Conservation (phyloP, 75 land plant species). For the Ceratopteris richardii region DNA sequence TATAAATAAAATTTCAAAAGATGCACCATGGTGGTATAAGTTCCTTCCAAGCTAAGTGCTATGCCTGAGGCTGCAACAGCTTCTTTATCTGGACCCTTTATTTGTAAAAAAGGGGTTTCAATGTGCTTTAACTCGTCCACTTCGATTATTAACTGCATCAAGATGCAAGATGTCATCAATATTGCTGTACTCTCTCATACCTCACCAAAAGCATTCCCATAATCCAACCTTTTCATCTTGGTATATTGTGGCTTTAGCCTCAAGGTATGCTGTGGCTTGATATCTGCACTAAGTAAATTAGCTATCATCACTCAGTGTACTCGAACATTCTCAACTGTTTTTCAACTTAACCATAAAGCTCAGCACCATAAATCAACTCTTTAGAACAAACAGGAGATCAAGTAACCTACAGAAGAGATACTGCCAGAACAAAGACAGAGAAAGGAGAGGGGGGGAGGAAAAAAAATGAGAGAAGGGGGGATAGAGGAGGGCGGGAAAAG, state of each 20-base stretch:
- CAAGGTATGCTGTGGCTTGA: slow-evolving; percentile 93
- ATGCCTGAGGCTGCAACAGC: slow-evolving; percentile 79
- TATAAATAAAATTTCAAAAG: too few species aligned
- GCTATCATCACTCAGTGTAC: too few species aligned
- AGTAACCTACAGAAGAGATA: too few species aligned
- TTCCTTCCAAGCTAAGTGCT: slow-evolving; percentile 72
- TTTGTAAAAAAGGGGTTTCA: slow-evolving; percentile 74
- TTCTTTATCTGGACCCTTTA: slow-evolving; percentile 90
- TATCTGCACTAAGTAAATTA: slow-evolving; percentile 50
- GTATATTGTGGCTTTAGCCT: slow-evolving; percentile 88
- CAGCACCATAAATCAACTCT: too few species aligned
- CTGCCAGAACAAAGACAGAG: too few species aligned
- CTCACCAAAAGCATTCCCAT: slow-evolving; percentile 1
- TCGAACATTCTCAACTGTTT: too few species aligned
- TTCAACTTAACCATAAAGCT: too few species aligned
- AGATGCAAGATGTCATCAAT: background rate
- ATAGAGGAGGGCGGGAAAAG: too few species aligned
- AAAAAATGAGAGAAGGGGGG: too few species aligned
- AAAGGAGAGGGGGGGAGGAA: too few species aligned
- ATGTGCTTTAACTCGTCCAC: slow-evolving; percentile 86
- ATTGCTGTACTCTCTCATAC: background rate
- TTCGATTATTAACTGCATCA: slow-evolving; percentile 79
- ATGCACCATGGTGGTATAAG: slow-evolving; percentile 86
- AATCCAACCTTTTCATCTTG: slow-evolving; percentile 91
- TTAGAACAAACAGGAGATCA: too few species aligned